Evolutionary conservation across 2,329 filamentous ascomycete species (phyloP), one percentile per base, ranked within the genome.

Genomic region (Leptographium radiaticola): DNA sequence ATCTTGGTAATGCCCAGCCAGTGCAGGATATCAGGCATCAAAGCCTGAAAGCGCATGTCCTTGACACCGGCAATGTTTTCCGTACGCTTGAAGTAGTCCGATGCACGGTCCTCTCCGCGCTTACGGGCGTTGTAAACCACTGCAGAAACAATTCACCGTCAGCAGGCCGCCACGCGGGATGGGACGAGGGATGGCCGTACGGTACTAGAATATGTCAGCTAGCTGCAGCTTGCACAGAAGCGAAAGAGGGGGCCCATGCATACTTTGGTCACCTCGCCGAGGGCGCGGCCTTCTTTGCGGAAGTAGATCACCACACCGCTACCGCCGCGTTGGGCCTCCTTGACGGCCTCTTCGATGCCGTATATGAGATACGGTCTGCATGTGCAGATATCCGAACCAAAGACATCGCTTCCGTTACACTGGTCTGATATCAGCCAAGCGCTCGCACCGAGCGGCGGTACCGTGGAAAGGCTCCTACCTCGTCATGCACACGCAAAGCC

Each of bases 1-100:
- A 98, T 97, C 76, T 97, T 97, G 67, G 87, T 93, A 66, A 98
- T 96, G 58, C 93, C 93, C 34, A 98, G 80, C 93, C 93, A 97
- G 70, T 97, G 93, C 53, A 97, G 77, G 60, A 97, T 95, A 67
- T 95, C 89, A 38, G 93, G 91, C 93, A 97, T 97, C 53, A 98
- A 75, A 33, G 91, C 91, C 73, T 97, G 93, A 76, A 97, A 97
- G 42, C 93, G 84, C 91, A 97, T 97, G 62, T 83, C 86, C 68
- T 95, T 95, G 60, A 97, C 91, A 57, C 93, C 93, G 10, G 93
- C 93, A 66, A 98, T 94, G 67, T 96, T 95, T 70, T 96, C 91
- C n/a, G 91, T 97, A 55, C 93, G 79, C 71, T 91, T 86, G 74
- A 97, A 97, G 71, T 97, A 97, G 68, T 95, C 89, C 62, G 86